These are phyloP conservation scores for Paramecium tetraurelia DNA, from an alignment of 73 alveolate species.

Conservation along the genomic window DNA sequence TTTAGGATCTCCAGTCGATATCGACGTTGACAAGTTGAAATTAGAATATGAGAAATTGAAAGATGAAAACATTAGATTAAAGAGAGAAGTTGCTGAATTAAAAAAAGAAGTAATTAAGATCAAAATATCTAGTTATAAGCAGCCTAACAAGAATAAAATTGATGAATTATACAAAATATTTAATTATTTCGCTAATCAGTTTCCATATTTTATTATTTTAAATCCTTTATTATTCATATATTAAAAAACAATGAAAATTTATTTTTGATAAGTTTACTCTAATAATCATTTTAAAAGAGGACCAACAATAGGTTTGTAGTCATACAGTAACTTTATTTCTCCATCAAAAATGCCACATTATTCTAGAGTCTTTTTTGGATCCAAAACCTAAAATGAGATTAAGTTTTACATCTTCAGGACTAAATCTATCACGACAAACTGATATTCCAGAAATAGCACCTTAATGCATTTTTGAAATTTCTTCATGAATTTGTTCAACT, in stretches of 20 bases:
- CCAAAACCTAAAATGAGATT: slow-evolving; percentile 1
- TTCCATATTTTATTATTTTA: not conserved
- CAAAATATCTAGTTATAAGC: not conserved
- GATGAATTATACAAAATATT: not conserved
- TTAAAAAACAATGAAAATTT: not conserved
- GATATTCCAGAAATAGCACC: slow-evolving; percentile 59
- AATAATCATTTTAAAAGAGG: slow-evolving; percentile 54
- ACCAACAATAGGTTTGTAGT: slow-evolving; percentile 54
- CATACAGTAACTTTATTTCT: slow-evolving; percentile 51
- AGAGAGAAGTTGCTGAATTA: slow-evolving; percentile 81
- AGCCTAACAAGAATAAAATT: not conserved
- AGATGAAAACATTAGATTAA: slow-evolving; percentile 76
- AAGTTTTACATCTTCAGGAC: slow-evolving; percentile 53
- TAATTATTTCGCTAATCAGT: not conserved
- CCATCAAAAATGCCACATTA: slow-evolving; percentile 64
- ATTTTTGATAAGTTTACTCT: not conserved
- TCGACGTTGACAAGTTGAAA: slow-evolving; percentile 84
- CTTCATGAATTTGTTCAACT: slow-evolving; percentile 51
- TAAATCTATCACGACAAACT: slow-evolving; percentile 62
- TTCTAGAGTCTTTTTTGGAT: slow-evolving; percentile 59
- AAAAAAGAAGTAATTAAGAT: slow-evolving; percentile 68
- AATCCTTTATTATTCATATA: not conserved
- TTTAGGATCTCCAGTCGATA: slow-evolving; percentile 91
- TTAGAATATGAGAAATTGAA: slow-evolving; percentile 86
- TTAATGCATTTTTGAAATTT: slow-evolving; percentile 63